Percentiles rank a stretch among this genome's conserved stretches.
These are phyloP conservation scores for Botryotinia narcissicola DNA, from an alignment of 2,329 filamentous ascomycete species.

Conservation along the genomic window DNA sequence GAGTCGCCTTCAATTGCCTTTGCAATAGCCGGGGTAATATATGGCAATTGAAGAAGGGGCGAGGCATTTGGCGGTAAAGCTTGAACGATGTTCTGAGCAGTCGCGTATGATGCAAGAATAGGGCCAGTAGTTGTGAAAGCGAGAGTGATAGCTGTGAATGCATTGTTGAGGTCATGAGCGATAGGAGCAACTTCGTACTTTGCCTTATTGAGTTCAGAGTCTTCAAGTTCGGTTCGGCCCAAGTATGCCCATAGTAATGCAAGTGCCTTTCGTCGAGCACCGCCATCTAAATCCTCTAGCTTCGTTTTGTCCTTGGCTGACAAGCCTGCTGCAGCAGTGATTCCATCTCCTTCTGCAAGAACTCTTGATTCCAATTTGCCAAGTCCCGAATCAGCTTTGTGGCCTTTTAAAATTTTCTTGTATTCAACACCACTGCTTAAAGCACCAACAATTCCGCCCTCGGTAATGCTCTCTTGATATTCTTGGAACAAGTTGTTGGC, in stretches of 20 bases:
- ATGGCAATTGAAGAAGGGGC: slow-evolving; percentile 85
- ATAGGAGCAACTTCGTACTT: slow-evolving; percentile 90
- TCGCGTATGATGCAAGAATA: slow-evolving; percentile 76
- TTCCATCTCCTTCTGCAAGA: slow-evolving; percentile 56
- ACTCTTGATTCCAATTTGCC: slow-evolving; percentile 82
- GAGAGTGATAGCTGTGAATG: slow-evolving; percentile 81
- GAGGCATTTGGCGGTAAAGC: slow-evolving; percentile 80
- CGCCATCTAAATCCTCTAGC: slow-evolving; percentile 77
- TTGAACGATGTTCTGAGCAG: slow-evolving; percentile 86
- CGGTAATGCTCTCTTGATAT: slow-evolving; percentile 80
- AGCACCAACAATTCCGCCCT: slow-evolving; percentile 74
- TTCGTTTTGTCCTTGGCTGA: slow-evolving; percentile 71
- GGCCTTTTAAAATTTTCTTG: slow-evolving; percentile 69
- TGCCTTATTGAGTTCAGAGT: slow-evolving; percentile 71
- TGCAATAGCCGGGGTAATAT: slow-evolving; percentile 70
- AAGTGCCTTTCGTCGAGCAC: slow-evolving; percentile 78
- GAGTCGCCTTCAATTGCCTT: slow-evolving; percentile 71
- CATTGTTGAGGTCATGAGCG: slow-evolving; percentile 79
- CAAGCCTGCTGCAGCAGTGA: slow-evolving; percentile 56
- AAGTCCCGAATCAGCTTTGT: slow-evolving; percentile 76
- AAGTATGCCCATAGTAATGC: slow-evolving; percentile 94
- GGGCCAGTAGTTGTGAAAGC: slow-evolving; percentile 82
- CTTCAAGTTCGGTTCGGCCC: slow-evolving; percentile 80
- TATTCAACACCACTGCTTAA: slow-evolving; percentile 87
- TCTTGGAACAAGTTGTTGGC: slow-evolving; percentile 93